Evolutionary conservation across 768 basidiomycete species (phyloP).

Genomic region (Leccinum imitatum): DNA sequence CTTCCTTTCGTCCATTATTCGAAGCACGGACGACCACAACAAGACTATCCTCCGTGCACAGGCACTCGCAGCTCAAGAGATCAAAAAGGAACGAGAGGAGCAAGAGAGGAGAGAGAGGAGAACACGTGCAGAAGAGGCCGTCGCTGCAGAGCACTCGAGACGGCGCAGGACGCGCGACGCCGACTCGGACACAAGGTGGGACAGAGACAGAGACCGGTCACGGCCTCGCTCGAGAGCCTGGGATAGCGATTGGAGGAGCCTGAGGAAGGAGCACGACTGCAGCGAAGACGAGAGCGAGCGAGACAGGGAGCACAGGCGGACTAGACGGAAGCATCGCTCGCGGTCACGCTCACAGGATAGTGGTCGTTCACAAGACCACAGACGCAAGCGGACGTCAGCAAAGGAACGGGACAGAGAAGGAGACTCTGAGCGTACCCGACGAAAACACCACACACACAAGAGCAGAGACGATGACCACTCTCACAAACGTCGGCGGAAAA

Average conservation of each 20-base stretch:
- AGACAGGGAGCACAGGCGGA: constrained; percentile 20
- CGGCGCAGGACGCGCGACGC: constrained; percentile 35
- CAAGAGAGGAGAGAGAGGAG: constrained; percentile 60
- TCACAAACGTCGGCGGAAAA: constrained; percentile 22
- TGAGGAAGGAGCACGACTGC: constrained; percentile 42
- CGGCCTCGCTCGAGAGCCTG: constrained; percentile 44
- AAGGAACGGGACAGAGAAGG: constrained; percentile 13
- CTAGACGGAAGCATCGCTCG: constrained; percentile 28
- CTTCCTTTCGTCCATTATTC: constrained; percentile 81
- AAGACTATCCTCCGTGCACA: constrained; percentile 76
- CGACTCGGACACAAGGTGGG: constrained; percentile 39
- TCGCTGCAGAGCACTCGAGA: constrained; percentile 59
- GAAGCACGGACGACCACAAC: constrained; percentile 95
- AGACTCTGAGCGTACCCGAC: constrained; percentile 19
- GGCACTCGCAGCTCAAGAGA: constrained; percentile 68
- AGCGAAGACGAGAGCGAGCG: constrained; percentile 33
- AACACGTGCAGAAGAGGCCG: constrained; percentile 74
- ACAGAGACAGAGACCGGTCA: constrained; percentile 39
- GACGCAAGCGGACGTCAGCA: constrained; percentile 21
- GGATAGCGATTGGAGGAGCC: constrained; percentile 45
- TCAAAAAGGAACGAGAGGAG: constrained; percentile 67
- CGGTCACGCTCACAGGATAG: constrained; percentile 29
- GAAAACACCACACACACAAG: constrained; percentile 28
- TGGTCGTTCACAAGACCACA: constrained; percentile 21
- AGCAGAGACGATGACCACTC: constrained; percentile 18